Evolutionary conservation across 768 basidiomycete genomes (phyloP).

Genomic region (Rhizopogon vinicolor): DNA sequence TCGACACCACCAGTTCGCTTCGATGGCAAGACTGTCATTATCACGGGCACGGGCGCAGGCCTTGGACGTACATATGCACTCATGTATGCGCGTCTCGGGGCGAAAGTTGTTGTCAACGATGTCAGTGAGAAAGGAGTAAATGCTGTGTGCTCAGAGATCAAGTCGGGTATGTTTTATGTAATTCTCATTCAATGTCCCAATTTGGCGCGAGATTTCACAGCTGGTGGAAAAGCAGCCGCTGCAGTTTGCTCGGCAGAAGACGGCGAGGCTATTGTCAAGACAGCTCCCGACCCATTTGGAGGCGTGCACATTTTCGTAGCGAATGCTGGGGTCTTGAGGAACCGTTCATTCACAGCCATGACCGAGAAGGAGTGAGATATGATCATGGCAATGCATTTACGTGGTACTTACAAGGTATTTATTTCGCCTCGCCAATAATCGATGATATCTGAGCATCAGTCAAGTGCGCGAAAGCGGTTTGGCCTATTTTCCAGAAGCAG

Average conservation of each 20-base stretch:
- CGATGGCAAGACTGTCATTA: slow-evolving; percentile 85
- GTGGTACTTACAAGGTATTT: slow-evolving; percentile 83
- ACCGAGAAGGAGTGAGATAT: slow-evolving; percentile 92
- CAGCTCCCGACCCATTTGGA: too few species aligned
- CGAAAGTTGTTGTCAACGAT: slow-evolving; percentile 95
- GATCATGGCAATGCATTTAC: slow-evolving; percentile 83
- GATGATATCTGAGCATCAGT: background rate
- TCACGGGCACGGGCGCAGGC: slow-evolving; percentile 94
- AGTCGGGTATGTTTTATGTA: slow-evolving; percentile 57
- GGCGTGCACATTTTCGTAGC: slow-evolving; percentile 83
- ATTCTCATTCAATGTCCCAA: too few species aligned
- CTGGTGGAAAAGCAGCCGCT: too few species aligned
- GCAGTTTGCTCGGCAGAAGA: too few species aligned
- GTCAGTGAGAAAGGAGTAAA: slow-evolving; percentile 83
- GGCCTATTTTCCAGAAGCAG: slow-evolving; percentile 87
- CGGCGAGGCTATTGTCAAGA: too few species aligned
- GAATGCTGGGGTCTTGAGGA: slow-evolving; percentile 91
- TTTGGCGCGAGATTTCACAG: too few species aligned
- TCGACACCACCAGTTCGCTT: slow-evolving; percentile 69
- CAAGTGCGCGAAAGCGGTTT: slow-evolving; percentile 88
- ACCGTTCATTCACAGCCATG: slow-evolving; percentile 90
- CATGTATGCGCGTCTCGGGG: slow-evolving; percentile 91
- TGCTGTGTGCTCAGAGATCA: slow-evolving; percentile 82
- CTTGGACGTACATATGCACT: slow-evolving; percentile 89
- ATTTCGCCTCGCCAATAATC: background rate